These are phyloP conservation scores for Fusarium mexicanum DNA, from an alignment of 2,329 filamentous ascomycete species.

Conservation along the genomic window DNA sequence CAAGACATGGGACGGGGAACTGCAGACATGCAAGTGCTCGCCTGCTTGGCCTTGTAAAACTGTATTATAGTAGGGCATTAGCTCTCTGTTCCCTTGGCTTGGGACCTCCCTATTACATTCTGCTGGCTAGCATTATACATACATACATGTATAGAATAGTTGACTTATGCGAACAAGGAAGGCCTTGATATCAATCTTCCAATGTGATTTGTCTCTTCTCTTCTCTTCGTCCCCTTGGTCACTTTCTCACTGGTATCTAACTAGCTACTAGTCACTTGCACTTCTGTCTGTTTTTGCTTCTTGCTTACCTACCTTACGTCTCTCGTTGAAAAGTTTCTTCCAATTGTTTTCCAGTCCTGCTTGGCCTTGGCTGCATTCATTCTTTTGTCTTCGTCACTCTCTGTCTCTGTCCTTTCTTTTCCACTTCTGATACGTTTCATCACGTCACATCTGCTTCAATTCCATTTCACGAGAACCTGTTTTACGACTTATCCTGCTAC, in stretches of 20 bases:
- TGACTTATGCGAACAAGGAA: slow-evolving; percentile 32
- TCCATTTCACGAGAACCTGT: not conserved
- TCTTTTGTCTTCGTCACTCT: slow-evolving; percentile 17
- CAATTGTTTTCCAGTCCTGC: slow-evolving; percentile 28
- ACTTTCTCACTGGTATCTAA: not conserved
- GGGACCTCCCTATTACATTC: not conserved
- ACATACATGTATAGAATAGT: not conserved
- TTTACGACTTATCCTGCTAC: not conserved
- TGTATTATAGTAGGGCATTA: not conserved
- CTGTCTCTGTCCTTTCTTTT: not conserved
- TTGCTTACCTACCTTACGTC: slow-evolving; percentile 28
- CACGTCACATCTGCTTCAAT: slow-evolving; percentile 6
- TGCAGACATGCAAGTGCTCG: slow-evolving; percentile 9
- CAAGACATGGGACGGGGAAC: slow-evolving; percentile 34
- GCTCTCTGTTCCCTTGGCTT: slow-evolving; percentile 6
- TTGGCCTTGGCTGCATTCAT: slow-evolving; percentile 35
- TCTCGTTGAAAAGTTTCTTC: slow-evolving; percentile 13
- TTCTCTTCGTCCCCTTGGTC: not conserved
- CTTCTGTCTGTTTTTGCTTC: slow-evolving; percentile 18
- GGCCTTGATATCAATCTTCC: slow-evolving; percentile 26
- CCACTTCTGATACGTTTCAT: not conserved
- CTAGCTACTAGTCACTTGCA: not conserved
- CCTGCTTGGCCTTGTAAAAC: slow-evolving; percentile 1
- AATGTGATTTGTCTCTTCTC: slow-evolving; percentile 25
- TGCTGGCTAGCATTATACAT: not conserved